Conservation (phyloP, 1,284 basidiomycete species). For the Sparassis latifolia region DNA sequence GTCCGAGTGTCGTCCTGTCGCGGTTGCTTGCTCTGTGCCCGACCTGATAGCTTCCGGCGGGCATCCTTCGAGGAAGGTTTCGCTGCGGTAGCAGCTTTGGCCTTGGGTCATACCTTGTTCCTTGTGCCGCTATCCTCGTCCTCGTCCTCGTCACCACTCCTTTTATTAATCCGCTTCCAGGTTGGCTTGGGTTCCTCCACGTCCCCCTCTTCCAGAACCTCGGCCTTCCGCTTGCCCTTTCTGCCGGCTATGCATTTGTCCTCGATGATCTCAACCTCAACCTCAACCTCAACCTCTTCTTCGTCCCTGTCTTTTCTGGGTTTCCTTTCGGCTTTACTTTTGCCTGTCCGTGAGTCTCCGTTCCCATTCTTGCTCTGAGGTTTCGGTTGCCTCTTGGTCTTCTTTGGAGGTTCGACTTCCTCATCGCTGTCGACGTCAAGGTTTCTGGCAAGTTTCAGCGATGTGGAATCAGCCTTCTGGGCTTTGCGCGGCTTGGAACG, state of each 20-base stretch:
- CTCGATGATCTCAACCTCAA: constrained; percentile 4
- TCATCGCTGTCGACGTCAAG: constrained; percentile 7
- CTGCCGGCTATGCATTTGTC: constrained; percentile 11
- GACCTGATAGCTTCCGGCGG: background rate
- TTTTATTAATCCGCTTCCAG: constrained; percentile 1
- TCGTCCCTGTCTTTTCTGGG: background rate
- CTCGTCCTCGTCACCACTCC: constrained; percentile 1
- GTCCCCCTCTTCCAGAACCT: constrained; percentile 4
- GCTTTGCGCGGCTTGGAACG: background rate
- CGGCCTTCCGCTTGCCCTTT: constrained; percentile 28
- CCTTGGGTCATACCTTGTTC: constrained; percentile 4
- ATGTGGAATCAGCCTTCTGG: background rate
- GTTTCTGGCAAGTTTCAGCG: background rate
- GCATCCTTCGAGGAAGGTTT: background rate
- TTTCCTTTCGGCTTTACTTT: background rate
- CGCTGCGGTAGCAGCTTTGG: background rate
- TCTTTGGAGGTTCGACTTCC: constrained; percentile 5
- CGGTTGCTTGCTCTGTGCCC: constrained; percentile 10
- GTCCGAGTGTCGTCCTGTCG: background rate
- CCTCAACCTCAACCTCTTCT: background rate
- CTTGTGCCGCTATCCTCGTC: background rate
- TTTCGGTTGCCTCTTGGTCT: background rate
- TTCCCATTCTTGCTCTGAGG: background rate
- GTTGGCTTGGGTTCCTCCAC: constrained; percentile 2
- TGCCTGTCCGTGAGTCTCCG: background rate